Percentiles rank a stretch among this genome's conserved stretches.
Evolutionary conservation across 345 rosid species (phyloP).

Genomic region (Moringa oleifera): DNA sequence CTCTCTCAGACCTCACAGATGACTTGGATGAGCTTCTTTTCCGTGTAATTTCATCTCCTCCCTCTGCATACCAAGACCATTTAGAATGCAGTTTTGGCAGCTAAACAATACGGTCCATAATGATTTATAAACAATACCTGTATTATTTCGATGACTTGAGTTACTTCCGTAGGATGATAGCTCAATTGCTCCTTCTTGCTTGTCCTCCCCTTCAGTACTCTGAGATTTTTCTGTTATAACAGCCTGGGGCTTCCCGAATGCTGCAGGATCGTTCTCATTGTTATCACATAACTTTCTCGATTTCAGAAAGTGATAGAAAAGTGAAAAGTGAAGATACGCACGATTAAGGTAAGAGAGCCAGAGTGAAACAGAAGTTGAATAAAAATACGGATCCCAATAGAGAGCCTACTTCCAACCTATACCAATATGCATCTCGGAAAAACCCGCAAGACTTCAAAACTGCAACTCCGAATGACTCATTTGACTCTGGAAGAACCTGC

Average conservation of each 20-base stretch:
- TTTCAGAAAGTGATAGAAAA: too few species aligned
- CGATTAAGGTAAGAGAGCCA: constrained; percentile 57
- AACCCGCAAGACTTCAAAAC: constrained; percentile 39
- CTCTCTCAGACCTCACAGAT: too few species aligned
- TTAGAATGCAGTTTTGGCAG: too few species aligned
- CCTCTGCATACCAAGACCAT: constrained; percentile 8
- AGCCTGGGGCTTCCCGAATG: constrained; percentile 49
- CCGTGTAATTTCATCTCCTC: constrained; percentile 7
- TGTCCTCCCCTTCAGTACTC: constrained; percentile 13
- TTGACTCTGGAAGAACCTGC: constrained; percentile 20
- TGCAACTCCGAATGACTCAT: constrained; percentile 36
- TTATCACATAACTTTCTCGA: too few species aligned
- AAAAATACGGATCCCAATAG: constrained; percentile 43
- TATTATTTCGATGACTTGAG: too few species aligned
- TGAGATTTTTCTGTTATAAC: constrained; percentile 37
- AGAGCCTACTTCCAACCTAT: constrained; percentile 64
- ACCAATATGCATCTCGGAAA: constrained; percentile 46
- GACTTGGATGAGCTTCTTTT: too few species aligned
- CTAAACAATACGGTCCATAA: too few species aligned
- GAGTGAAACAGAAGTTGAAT: constrained; percentile 39
- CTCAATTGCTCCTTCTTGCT: constrained; percentile 16
- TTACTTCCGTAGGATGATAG: too few species aligned
- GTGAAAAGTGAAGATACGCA: constrained; percentile 27
- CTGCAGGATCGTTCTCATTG: constrained; percentile 34
- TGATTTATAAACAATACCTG: too few species aligned